Evolutionary conservation across 2,329 filamentous ascomycete species (phyloP).

Genomic region (Tolypocladium amazonense): DNA sequence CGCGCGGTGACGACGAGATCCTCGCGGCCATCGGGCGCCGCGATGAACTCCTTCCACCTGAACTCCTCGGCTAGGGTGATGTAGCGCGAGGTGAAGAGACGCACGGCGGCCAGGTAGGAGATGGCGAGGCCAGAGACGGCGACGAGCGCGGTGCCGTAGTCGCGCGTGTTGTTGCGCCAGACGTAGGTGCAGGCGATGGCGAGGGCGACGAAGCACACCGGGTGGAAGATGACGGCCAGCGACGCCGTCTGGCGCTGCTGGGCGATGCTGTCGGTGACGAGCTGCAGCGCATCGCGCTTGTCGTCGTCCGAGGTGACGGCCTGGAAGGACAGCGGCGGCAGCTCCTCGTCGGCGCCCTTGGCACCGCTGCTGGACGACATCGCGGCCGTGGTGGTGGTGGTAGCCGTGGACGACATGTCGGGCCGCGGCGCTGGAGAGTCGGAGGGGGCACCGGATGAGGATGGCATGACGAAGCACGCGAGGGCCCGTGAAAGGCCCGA

Average conservation of each 20-base stretch:
- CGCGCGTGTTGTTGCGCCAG: constrained; percentile 29
- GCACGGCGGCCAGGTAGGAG: constrained; percentile 49
- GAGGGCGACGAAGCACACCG: constrained; percentile 36
- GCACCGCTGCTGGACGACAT: not conserved
- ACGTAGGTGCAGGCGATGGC: constrained; percentile 25
- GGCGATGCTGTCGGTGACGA: constrained; percentile 72
- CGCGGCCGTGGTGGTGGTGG: not conserved
- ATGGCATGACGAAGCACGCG: not conserved
- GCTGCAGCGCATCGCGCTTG: constrained; percentile 54
- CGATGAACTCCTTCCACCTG: constrained; percentile 50
- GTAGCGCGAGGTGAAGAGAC: constrained; percentile 52
- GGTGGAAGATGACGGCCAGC: constrained; percentile 52
- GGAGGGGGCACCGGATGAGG: not conserved
- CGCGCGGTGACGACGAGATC: constrained; percentile 53
- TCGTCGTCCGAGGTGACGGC: constrained; percentile 41
- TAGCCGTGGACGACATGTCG: not conserved
- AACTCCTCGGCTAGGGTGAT: constrained; percentile 50
- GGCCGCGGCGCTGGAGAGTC: not conserved
- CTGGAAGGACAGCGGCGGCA: constrained; percentile 53
- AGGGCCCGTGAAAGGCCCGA: not conserved
- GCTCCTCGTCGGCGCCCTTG: constrained; percentile 12
- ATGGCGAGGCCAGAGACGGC: constrained; percentile 51
- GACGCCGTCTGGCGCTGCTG: constrained; percentile 67
- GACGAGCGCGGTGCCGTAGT: constrained; percentile 42
- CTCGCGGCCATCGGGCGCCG: constrained; percentile 16